A percentile compares a stretch with the other conserved stretches of the same genome.
Evolutionary conservation across 179 eudicot species (phyloP).

Genomic region (Spergularia azorica): DNA sequence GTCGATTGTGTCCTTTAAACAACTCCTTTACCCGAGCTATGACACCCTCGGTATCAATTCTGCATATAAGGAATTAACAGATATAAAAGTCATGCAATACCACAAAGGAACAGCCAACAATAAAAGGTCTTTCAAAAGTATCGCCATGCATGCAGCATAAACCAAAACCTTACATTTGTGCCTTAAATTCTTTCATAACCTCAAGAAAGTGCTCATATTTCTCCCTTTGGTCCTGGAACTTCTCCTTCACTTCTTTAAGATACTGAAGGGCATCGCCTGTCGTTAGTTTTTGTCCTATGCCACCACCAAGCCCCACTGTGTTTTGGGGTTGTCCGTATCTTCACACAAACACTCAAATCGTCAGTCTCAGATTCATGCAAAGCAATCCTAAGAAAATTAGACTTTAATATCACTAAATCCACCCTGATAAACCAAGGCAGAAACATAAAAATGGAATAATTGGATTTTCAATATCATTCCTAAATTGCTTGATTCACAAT

Average conservation of each 20-base stretch:
- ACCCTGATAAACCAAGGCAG: neutral
- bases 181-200: slow-evolving; percentile 98
- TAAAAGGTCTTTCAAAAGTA: neutral
- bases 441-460: neutral
- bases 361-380: slow-evolving; percentile 30
- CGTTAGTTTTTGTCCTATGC: slow-evolving; percentile 66
- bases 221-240: slow-evolving; percentile 85
- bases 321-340: slow-evolving; percentile 47
- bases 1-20: slow-evolving; percentile 86
- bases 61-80: slow-evolving; percentile 34
- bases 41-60: slow-evolving; percentile 94
- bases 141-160: neutral
- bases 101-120: neutral
- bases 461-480: neutral
- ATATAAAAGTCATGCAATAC: neutral
- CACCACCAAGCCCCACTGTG: slow-evolving; percentile 31
- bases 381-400: slow-evolving; percentile 2
- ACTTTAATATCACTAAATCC: slow-evolving; percentile 23
- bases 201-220: slow-evolving; percentile 93
- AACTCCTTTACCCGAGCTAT: slow-evolving; percentile 88
- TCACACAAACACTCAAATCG: slow-evolving; percentile 22
- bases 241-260: slow-evolving; percentile 91
- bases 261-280: slow-evolving; percentile 90
- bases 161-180: slow-evolving; percentile 58
- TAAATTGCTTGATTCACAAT: neutral